These are phyloP conservation scores for Borealophlyctis nickersoniae DNA, from an alignment of 192 early-diverging fungal species.

Conservation along the genomic window DNA sequence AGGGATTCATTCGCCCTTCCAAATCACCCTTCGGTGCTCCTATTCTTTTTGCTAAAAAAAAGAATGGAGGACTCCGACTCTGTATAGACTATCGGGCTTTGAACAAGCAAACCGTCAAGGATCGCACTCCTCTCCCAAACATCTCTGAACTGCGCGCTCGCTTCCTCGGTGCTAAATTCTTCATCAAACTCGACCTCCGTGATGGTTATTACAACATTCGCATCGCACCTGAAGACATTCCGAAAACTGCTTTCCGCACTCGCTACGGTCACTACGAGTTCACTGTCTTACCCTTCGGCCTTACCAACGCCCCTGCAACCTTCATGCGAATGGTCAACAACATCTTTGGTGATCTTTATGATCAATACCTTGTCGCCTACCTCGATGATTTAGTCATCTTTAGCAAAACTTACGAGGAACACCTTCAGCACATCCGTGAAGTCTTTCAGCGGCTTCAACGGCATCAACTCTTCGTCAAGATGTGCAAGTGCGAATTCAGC, in stretches of 20 bases:
- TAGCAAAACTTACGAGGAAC: background rate
- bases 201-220: conserved; percentile 11
- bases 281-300: conserved; percentile 59
- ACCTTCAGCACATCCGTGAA: background rate
- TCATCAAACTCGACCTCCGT: conserved; percentile 6
- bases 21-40: too few species aligned
- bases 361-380: background rate
- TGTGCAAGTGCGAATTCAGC: background rate
- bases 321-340: conserved; percentile 55
- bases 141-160: conserved; percentile 28
- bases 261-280: conserved; percentile 46
- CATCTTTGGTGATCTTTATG: conserved; percentile 28
- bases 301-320: conserved; percentile 55
- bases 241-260: conserved; percentile 14
- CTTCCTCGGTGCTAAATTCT: background rate
- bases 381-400: background rate
- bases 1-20: too few species aligned
- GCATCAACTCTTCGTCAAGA: background rate
- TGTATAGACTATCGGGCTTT: conserved; percentile 53
- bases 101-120: conserved; percentile 39
- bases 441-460: background rate
- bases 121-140: conserved; percentile 49
- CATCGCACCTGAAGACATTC: background rate
- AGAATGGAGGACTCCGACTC: conserved; percentile 43
- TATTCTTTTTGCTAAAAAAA: conserved; percentile 37